Conservation (phyloP, 2,329 filamentous ascomycete species). For the Anthostomella pinea region DNA sequence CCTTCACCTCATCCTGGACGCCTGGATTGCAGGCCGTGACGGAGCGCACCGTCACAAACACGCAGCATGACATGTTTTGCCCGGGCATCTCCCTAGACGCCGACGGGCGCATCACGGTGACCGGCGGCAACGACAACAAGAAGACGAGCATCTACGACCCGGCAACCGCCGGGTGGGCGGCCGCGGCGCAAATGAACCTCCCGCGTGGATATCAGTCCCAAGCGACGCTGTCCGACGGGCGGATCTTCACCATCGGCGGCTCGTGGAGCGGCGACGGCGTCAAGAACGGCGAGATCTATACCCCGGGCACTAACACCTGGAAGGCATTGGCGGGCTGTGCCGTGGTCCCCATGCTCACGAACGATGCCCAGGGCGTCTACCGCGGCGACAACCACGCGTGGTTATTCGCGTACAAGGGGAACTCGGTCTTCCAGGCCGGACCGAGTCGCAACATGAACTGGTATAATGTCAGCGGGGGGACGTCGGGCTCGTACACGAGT, state of each 20-base stretch:
- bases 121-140: slow-evolving; percentile 48
- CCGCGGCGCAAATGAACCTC: slow-evolving; percentile 42
- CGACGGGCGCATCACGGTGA: slow-evolving; percentile 49
- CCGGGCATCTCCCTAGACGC: slow-evolving; percentile 51
- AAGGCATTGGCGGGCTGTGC: slow-evolving; percentile 39
- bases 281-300: slow-evolving; percentile 57
- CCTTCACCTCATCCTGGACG: slow-evolving; percentile 18
- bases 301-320: slow-evolving; percentile 46
- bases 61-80: slow-evolving; percentile 54
- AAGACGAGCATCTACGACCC: slow-evolving; percentile 49
- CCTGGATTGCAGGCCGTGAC: slow-evolving; percentile 25
- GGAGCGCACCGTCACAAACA: slow-evolving; percentile 36
- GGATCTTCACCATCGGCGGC: slow-evolving; percentile 58
- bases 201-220: slow-evolving; percentile 52
- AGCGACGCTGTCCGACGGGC: slow-evolving; percentile 48
- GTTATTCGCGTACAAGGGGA: slow-evolving; percentile 49
- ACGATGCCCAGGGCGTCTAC: slow-evolving; percentile 41
- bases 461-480: slow-evolving; percentile 44
- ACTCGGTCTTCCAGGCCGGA: slow-evolving; percentile 50
- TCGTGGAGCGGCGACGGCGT: slow-evolving; percentile 51
- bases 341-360: slow-evolving; percentile 49
- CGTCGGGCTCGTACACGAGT: slow-evolving; percentile 32
- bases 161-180: slow-evolving; percentile 35
- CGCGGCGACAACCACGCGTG: slow-evolving; percentile 53
- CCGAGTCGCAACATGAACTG: slow-evolving; percentile 46